Percentiles rank a stretch among this genome's conserved stretches.
phyloP scores from a whole-genome alignment of 495 filamentous ascomycete species.

The Chaetomium cochliodes region DNA sequence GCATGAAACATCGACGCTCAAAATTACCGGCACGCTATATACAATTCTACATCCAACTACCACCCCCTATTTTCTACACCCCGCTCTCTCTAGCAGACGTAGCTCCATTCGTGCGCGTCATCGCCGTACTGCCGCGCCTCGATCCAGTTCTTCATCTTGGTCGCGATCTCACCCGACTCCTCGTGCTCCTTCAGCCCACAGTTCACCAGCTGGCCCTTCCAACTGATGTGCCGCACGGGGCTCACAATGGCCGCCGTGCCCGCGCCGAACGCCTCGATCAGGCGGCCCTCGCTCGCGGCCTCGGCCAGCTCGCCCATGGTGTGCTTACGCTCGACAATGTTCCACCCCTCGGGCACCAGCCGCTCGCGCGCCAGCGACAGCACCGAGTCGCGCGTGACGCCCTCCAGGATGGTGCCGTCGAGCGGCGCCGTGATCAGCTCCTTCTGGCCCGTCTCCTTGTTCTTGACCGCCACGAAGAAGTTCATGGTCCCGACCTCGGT shows the following conservation, averaged over 20 bases:
- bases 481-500: slow-evolving; percentile 99
- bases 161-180: slow-evolving; percentile 82
- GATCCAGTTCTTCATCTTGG: slow-evolving; percentile 92
- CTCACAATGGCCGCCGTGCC: slow-evolving; percentile 85
- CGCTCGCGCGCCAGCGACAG: slow-evolving; percentile 78
- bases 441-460: slow-evolving; percentile 81
- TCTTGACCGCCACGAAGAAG: slow-evolving; percentile 77
- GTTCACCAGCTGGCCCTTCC: slow-evolving; percentile 71
- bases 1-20: neutral
- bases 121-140: slow-evolving; percentile 93
- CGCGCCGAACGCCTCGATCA: slow-evolving; percentile 89
- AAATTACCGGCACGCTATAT: neutral
- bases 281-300: slow-evolving; percentile 76
- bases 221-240: slow-evolving; percentile 83
- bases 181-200: slow-evolving; percentile 73
- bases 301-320: slow-evolving; percentile 79
- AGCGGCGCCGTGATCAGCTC: slow-evolving; percentile 89
- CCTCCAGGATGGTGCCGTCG: slow-evolving; percentile 95
- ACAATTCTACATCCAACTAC: neutral
- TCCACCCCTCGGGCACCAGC: slow-evolving; percentile 83
- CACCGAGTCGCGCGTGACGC: slow-evolving; percentile 87
- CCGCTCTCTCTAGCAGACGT: slow-evolving; percentile 37
- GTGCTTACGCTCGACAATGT: slow-evolving; percentile 80
- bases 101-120: slow-evolving; percentile 82
- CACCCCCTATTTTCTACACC: neutral